Evolutionary conservation across 805 yeast species (phyloP), one percentile per base, ranked within the genome.

Genomic region (Diddensiella caesifluorescens): DNA sequence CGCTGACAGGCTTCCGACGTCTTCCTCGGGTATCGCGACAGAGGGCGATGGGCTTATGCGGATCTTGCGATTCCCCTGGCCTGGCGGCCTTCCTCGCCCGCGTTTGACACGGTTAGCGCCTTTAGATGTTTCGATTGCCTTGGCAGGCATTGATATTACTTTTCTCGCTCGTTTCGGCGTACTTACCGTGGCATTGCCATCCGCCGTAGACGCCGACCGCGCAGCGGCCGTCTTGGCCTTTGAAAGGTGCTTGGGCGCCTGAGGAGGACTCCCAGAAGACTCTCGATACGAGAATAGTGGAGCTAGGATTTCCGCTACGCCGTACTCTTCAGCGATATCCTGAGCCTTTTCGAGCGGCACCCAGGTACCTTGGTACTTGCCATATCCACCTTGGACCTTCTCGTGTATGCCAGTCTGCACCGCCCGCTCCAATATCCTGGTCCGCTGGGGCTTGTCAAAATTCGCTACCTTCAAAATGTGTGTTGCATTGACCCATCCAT

Each of bases 291-390:
- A 80, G 47, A 89, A 79, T 18, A 88, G 65, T 0, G 89, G 84
- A 28, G 66, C 62, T 34, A 90, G 68, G 12, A 73, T 67, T 3
- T 74, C 82, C 46, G 69, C 67, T 3, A 84, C 94, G 1, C 73
- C 79, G 51, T 77, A 78, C 52, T 77, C 78, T 38, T 68, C 67
- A 1, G 90, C 86, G 42, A 86, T 73, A 48, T 73, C 75, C 20
- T 68, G 63, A 1, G 95, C 97, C 38, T 84, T 76, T 4, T 72
- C 77, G 48, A 85, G 63, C 0, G 97, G 97, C 5, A 89, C 89
- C 96, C 96, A 89, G 2, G 97, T 89, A 13, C 96, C 97, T 62
- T 90, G 97, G 62, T 88, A 90, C 57, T 89, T 81, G 41, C 97
- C 97, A 60, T 88, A 89, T 2, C 97, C 97, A 48, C 97, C 97